Evolutionary conservation across 306 rosid genomes (phyloP).

Genomic region (Ochetophila trinervis): DNA sequence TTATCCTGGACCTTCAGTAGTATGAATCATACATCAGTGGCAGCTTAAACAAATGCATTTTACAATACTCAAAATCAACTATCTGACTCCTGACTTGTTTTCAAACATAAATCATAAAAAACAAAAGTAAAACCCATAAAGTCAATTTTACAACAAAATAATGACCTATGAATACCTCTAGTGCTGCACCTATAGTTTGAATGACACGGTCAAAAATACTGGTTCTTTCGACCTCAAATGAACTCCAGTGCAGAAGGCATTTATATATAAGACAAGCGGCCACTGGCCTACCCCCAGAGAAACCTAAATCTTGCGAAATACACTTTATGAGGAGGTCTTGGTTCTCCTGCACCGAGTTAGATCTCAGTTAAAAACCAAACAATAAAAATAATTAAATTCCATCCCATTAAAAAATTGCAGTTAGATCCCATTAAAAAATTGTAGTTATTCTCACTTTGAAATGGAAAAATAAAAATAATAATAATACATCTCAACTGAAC

Average conservation of each 20-base stretch:
- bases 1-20: conserved; percentile 79
- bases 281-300: conserved; percentile 86
- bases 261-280: conserved; percentile 94
- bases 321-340: conserved; percentile 86
- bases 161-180: conserved; percentile 51
- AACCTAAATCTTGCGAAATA: conserved; percentile 94
- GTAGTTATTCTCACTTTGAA: too few species aligned
- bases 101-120: background rate
- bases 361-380: too few species aligned
- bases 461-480: too few species aligned
- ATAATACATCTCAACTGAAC: too few species aligned
- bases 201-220: conserved; percentile 88
- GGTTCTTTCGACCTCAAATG: conserved; percentile 99
- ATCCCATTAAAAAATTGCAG: too few species aligned
- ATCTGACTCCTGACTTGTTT: background rate
- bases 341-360: conserved; percentile 65
- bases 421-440: too few species aligned
- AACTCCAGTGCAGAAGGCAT: conserved; percentile 99
- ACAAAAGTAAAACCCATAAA: background rate
- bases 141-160: too few species aligned
- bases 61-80: background rate
- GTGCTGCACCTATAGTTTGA: conserved; percentile 93
- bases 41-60: background rate
- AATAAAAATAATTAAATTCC: too few species aligned
- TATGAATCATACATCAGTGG: conserved; percentile 20